Evolutionary conservation across 306 rosid genomes (phyloP).

Genomic region (Gleditsia sinensis): DNA sequence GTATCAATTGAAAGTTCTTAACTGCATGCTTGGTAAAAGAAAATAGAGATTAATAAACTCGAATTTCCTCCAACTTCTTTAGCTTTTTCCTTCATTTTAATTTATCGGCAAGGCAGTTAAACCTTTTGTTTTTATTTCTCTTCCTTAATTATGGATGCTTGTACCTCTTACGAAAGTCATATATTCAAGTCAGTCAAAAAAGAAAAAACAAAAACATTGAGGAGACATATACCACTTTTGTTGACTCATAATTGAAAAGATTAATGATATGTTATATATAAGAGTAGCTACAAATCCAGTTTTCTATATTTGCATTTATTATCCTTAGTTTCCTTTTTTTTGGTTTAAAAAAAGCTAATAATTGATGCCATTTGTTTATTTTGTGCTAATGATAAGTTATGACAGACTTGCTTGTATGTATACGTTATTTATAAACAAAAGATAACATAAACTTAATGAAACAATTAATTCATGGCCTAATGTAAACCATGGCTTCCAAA

Average conservation of each 20-base stretch:
- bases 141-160: neutral
- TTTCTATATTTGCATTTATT: neutral
- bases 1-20: too few relatives aligned
- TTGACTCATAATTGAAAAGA: neutral
- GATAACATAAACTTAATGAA: neutral
- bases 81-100: too few relatives aligned
- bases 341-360: neutral
- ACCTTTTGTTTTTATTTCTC: too few relatives aligned
- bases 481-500: neutral
- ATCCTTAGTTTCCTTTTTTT: neutral
- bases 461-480: neutral
- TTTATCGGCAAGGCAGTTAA: too few relatives aligned
- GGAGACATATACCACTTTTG: too few relatives aligned
- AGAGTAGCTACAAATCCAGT: neutral
- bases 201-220: neutral
- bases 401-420: neutral
- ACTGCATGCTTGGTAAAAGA: too few relatives aligned
- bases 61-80: too few relatives aligned
- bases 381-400: constrained; percentile 19
- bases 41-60: too few relatives aligned
- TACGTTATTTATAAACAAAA: constrained; percentile 8
- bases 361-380: constrained; percentile 23
- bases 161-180: neutral
- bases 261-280: neutral
- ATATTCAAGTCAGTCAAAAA: neutral